Conservation (phyloP, 305 asterid species). For the Fraxinus baroniana region DNA sequence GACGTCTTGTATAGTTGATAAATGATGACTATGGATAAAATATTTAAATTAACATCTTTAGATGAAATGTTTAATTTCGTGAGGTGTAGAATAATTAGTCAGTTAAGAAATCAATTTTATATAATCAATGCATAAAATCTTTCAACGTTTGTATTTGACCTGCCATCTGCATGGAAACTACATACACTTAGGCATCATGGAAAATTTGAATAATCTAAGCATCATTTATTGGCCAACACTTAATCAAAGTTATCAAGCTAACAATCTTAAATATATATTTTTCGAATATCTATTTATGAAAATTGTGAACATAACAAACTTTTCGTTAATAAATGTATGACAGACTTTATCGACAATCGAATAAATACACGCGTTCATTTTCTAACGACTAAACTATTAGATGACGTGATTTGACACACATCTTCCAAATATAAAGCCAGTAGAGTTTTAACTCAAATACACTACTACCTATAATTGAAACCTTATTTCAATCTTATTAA, state of each 20-base stretch:
- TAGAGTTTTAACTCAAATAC: background rate
- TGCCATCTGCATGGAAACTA: background rate
- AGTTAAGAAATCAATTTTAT: background rate
- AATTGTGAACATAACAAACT: background rate
- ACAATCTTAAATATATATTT: background rate
- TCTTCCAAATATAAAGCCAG: background rate
- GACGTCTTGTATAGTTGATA: conserved; percentile 54
- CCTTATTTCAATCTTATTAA: background rate
- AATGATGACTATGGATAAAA: conserved; percentile 58
- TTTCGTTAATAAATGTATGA: background rate
- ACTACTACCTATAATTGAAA: background rate
- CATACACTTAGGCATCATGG: background rate
- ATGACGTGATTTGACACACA: background rate
- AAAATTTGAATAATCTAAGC: background rate
- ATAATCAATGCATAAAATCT: conserved; percentile 4
- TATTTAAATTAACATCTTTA: conserved; percentile 21
- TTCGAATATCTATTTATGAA: background rate
- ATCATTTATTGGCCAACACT: background rate
- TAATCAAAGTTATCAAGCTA: background rate
- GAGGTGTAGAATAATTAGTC: background rate
- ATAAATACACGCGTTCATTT: background rate
- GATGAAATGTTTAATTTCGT: background rate
- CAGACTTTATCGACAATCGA: background rate
- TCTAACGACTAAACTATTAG: background rate
- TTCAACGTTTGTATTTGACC: conserved; percentile 9